Evolutionary conservation across 2,329 filamentous ascomycete species (phyloP).

Genomic region (Clarireedia homoeocarpa): DNA sequence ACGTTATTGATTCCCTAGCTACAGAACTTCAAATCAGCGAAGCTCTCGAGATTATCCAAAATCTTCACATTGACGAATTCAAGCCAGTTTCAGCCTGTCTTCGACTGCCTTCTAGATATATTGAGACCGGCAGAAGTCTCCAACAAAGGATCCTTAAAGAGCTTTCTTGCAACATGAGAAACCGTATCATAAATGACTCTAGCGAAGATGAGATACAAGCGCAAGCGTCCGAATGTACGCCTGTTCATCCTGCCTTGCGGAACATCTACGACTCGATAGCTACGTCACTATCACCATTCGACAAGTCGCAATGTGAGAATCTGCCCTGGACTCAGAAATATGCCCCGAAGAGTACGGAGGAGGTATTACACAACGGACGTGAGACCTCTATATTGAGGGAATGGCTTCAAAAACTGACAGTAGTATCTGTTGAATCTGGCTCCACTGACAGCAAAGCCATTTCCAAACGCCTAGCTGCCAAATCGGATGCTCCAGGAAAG

Average conservation of each 20-base stretch:
- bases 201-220: constrained; percentile 33
- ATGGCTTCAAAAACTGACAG: constrained; percentile 71
- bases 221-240: constrained; percentile 15
- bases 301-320: constrained; percentile 67
- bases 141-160: constrained; percentile 41
- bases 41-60: constrained; percentile 15
- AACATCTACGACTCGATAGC: constrained; percentile 53
- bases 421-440: constrained; percentile 67
- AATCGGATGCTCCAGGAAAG: constrained; percentile 41
- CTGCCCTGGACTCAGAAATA: constrained; percentile 79
- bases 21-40: constrained; percentile 16
- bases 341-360: constrained; percentile 56
- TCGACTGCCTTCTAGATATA: constrained; percentile 46
- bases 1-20: constrained; percentile 22
- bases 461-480: constrained; percentile 13
- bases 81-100: constrained; percentile 41
- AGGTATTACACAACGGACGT: constrained; percentile 67
- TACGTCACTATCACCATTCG: constrained; percentile 66
- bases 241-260: constrained; percentile 49
- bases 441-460: constrained; percentile 23
- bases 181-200: constrained; percentile 14
- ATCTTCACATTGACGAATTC: constrained; percentile 25
- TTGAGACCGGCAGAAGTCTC: constrained; percentile 49
- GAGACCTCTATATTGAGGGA: constrained; percentile 66
- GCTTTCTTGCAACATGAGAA: constrained; percentile 29